Conservation (phyloP, 202 grass and related monocot species). For the Saccharum hybrid region DNA sequence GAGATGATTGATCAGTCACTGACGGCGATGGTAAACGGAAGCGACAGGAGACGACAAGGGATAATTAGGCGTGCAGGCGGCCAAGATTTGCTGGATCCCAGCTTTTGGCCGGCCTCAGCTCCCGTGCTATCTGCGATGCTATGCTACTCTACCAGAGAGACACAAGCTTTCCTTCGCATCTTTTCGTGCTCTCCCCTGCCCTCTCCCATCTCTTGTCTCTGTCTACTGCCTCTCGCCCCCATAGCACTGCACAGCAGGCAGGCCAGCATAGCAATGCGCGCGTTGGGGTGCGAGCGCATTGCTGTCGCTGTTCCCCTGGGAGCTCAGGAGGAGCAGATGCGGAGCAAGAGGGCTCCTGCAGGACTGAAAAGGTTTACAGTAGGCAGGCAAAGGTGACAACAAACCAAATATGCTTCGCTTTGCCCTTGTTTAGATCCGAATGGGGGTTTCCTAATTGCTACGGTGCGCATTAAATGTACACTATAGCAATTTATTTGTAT, state of each 20-base stretch:
- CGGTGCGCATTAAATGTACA: too few relatives aligned
- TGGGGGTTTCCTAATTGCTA: too few relatives aligned
- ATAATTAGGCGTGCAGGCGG: slow-evolving; percentile 52
- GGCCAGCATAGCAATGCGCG: neutral
- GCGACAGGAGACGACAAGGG: slow-evolving; percentile 21
- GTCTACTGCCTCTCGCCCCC: neutral
- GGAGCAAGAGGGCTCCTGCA: too few relatives aligned
- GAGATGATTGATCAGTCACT: neutral
- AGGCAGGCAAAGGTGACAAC: too few relatives aligned
- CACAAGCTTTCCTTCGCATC: neutral
- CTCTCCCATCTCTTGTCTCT: neutral
- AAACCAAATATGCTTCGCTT: slow-evolving; percentile 32
- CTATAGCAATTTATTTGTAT: too few relatives aligned
- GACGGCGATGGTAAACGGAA: too few relatives aligned
- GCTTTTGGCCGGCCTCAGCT: slow-evolving; percentile 44
- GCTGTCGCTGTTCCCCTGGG: slow-evolving; percentile 46
- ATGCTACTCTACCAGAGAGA: neutral
- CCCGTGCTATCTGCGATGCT: neutral
- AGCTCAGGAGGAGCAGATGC: neutral
- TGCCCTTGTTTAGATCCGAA: too few relatives aligned
- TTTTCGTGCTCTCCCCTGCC: too few relatives aligned
- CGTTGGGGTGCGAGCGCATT: slow-evolving; percentile 48
- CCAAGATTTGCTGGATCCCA: slow-evolving; percentile 49
- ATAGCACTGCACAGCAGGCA: neutral
- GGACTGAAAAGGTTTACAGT: slow-evolving; percentile 43